Evolutionary conservation across 768 basidiomycete genomes (phyloP).

Genomic region (Tubosaeta sp.): DNA sequence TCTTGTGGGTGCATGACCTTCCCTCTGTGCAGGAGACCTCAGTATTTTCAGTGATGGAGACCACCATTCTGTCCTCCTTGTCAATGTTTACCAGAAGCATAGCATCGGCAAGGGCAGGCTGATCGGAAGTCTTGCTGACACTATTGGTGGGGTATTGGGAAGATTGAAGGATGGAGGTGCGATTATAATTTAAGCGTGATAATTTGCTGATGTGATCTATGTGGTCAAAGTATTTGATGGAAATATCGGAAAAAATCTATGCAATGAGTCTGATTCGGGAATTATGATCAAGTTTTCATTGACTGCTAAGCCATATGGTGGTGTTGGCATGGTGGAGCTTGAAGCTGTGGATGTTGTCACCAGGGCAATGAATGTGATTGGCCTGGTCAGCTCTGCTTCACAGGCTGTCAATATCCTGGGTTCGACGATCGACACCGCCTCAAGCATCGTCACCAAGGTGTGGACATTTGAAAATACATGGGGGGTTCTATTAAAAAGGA

Average conservation of each 20-base stretch:
- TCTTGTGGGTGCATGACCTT: background rate
- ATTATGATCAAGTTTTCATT: background rate
- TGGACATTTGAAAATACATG: background rate
- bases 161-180: background rate
- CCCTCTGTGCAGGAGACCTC: background rate
- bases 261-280: background rate
- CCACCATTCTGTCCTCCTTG: background rate
- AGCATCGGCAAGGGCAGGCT: background rate
- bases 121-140: background rate
- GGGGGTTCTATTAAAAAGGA: background rate
- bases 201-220: background rate
- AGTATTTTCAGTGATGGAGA: background rate
- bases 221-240: background rate
- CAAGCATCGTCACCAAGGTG: background rate
- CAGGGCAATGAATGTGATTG: background rate
- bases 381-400: background rate
- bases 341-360: background rate
- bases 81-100: background rate
- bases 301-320: background rate
- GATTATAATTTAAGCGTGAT: background rate
- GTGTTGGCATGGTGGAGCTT: background rate
- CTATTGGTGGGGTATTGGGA: background rate
- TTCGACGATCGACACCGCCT: background rate
- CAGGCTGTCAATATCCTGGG: background rate
- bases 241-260: background rate